Conservation (phyloP, 2,329 filamentous ascomycete genomes). For the Paecilomyces sp. region DNA sequence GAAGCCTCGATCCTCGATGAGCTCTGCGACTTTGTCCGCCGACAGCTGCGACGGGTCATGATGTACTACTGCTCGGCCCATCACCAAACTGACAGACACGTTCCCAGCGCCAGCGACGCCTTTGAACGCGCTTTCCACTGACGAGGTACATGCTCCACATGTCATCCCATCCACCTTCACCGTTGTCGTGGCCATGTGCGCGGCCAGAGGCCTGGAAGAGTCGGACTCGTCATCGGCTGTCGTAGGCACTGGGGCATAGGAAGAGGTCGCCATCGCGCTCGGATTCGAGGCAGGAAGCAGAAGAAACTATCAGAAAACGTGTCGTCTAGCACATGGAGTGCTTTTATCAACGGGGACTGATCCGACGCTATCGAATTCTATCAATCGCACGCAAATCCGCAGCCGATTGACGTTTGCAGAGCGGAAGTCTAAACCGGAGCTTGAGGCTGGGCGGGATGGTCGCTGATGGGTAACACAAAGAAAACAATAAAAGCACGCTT, state of each 20-base stretch:
- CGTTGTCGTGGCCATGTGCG: constrained; percentile 81
- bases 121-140: constrained; percentile 89
- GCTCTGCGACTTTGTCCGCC: constrained; percentile 70
- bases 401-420: neutral
- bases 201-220: constrained; percentile 25
- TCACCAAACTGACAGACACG: constrained; percentile 87
- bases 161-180: constrained; percentile 79
- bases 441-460: neutral
- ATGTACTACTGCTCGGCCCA: constrained; percentile 90
- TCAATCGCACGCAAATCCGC: neutral
- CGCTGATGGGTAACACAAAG: neutral
- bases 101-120: constrained; percentile 71
- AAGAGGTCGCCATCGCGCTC: neutral
- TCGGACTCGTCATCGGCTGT: constrained; percentile 8
- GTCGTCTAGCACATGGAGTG: neutral
- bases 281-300: neutral
- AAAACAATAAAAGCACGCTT: neutral
- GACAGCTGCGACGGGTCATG: constrained; percentile 72
- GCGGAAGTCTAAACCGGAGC: neutral
- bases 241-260: neutral
- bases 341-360: neutral
- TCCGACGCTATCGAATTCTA: neutral
- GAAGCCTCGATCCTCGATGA: constrained; percentile 87
- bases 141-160: constrained; percentile 90
- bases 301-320: neutral